A percentile compares a stretch with the other conserved stretches of the same genome.
Evolutionary conservation across 2,329 filamentous ascomycete genomes (phyloP).

Genomic region (Blastomyces percursus): DNA sequence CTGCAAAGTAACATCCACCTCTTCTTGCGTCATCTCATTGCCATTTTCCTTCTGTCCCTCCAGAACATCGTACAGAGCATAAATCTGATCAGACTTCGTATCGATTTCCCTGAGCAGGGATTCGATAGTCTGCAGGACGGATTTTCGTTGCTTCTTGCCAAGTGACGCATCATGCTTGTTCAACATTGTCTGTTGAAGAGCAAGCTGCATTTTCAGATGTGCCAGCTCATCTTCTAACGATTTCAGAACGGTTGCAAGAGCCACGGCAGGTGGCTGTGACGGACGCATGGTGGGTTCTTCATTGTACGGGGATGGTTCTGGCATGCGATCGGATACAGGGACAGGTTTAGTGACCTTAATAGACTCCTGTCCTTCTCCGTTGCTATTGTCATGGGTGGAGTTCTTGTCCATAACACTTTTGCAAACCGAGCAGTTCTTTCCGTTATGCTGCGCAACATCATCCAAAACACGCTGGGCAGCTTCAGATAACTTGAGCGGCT

Average conservation of each 20-base stretch:
- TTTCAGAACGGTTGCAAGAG: constrained; percentile 75
- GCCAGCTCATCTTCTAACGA: constrained; percentile 66
- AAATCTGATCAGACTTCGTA: constrained; percentile 67
- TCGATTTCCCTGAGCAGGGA: constrained; percentile 54
- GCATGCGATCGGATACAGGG: constrained; percentile 41
- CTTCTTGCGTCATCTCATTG: constrained; percentile 51
- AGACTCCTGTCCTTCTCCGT: constrained; percentile 19
- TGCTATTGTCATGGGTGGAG: constrained; percentile 23
- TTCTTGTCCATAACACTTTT: constrained; percentile 33
- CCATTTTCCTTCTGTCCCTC: constrained; percentile 63
- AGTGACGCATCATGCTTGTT: constrained; percentile 56
- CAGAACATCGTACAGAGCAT: constrained; percentile 70
- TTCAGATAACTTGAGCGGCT: constrained; percentile 28
- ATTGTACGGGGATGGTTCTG: constrained; percentile 26
- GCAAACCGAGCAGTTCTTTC: constrained; percentile 48
- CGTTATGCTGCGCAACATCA: constrained; percentile 38
- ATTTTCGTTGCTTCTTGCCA: constrained; percentile 53
- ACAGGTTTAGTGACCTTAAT: constrained; percentile 40
- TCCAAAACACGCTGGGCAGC: constrained; percentile 33
- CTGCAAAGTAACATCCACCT: constrained; percentile 53
- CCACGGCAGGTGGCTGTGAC: constrained; percentile 56
- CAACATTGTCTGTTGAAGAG: constrained; percentile 51
- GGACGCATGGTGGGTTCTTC: constrained; percentile 51
- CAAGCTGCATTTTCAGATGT: constrained; percentile 62
- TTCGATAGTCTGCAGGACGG: constrained; percentile 51